A percentile compares a stretch with the other conserved stretches of the same genome.
phyloP scores from a whole-genome alignment of 345 rosid genomes.

The Limnanthes douglasii region DNA sequence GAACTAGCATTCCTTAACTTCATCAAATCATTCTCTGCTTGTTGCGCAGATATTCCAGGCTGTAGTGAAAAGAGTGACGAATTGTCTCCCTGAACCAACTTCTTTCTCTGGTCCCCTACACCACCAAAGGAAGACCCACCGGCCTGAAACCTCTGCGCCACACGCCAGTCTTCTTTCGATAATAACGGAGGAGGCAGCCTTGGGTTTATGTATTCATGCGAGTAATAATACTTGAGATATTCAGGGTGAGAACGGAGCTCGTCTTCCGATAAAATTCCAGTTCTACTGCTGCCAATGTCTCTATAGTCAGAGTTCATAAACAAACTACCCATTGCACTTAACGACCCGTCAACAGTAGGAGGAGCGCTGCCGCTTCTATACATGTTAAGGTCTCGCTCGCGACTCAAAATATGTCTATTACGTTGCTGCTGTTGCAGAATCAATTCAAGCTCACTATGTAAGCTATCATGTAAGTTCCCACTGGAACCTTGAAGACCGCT shows the following conservation, averaged over 20 bases:
- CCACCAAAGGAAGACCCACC: conserved; percentile 35
- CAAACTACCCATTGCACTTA: conserved; percentile 55
- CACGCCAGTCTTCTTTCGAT: conserved; percentile 89
- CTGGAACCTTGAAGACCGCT: conserved; percentile 27
- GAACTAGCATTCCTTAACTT: conserved; percentile 41
- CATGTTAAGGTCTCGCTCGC: conserved; percentile 35
- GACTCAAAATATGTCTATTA: conserved; percentile 23
- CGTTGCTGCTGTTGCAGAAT: conserved; percentile 45
- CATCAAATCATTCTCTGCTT: conserved; percentile 50
- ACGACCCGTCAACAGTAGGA: conserved; percentile 85
- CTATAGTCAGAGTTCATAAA: conserved; percentile 27
- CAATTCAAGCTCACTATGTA: conserved; percentile 53
- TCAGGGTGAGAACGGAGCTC: conserved; percentile 77
- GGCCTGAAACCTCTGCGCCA: conserved; percentile 69
- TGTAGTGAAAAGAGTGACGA: conserved; percentile 64
- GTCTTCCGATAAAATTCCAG: conserved; percentile 45
- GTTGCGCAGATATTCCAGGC: conserved; percentile 47
- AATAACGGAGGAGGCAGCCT: conserved; percentile 74
- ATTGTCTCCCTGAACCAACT: conserved; percentile 16
- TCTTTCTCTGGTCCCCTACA: conserved; percentile 39
- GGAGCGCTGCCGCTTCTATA: conserved; percentile 91
- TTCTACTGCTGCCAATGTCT: conserved; percentile 16
- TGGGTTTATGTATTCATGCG: conserved; percentile 63
- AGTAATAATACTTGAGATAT: conserved; percentile 65
- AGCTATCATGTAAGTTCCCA: conserved; percentile 40